These are phyloP conservation scores for Pseudocercospora crystallina DNA, from an alignment of 2,329 filamentous ascomycete genomes.

Conservation along the genomic window DNA sequence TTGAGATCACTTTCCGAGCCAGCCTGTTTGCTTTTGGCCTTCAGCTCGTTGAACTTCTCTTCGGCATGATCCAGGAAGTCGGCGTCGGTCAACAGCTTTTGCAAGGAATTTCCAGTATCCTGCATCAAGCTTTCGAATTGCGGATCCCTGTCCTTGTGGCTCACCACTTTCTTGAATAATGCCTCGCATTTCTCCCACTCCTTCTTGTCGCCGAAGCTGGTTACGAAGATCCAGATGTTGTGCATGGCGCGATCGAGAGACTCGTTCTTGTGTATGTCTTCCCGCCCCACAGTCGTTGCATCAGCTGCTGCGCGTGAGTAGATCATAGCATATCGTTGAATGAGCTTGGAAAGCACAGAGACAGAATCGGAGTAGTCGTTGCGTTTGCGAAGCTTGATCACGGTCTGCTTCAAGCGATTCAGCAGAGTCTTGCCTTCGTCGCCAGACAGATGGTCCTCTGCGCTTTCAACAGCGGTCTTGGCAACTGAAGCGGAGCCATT, in stretches of 20 bases:
- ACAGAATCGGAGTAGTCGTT: slow-evolving; percentile 85
- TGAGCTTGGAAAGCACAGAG: slow-evolving; percentile 70
- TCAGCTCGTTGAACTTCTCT: slow-evolving; percentile 61
- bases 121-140: slow-evolving; percentile 77
- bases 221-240: slow-evolving; percentile 79
- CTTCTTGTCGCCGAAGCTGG: slow-evolving; percentile 71
- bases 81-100: slow-evolving; percentile 81
- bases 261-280: slow-evolving; percentile 70
- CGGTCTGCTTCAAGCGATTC: slow-evolving; percentile 72
- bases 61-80: slow-evolving; percentile 78
- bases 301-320: slow-evolving; percentile 75
- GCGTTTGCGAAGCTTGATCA: slow-evolving; percentile 71
- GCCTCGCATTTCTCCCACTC: slow-evolving; percentile 75
- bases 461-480: slow-evolving; percentile 65
- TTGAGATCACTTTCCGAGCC: slow-evolving; percentile 67
- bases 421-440: slow-evolving; percentile 72
- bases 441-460: slow-evolving; percentile 70
- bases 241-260: slow-evolving; percentile 73
- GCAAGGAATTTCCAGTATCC: slow-evolving; percentile 70
- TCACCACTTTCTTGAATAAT: slow-evolving; percentile 67
- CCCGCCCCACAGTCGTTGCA: slow-evolving; percentile 63
- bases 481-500: slow-evolving; percentile 48
- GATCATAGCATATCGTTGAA: slow-evolving; percentile 73
- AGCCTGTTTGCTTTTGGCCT: slow-evolving; percentile 57
- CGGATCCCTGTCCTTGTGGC: slow-evolving; percentile 73